These are phyloP conservation scores for Boletus coccyginus DNA, from an alignment of 768 basidiomycete genomes.

Conservation along the genomic window DNA sequence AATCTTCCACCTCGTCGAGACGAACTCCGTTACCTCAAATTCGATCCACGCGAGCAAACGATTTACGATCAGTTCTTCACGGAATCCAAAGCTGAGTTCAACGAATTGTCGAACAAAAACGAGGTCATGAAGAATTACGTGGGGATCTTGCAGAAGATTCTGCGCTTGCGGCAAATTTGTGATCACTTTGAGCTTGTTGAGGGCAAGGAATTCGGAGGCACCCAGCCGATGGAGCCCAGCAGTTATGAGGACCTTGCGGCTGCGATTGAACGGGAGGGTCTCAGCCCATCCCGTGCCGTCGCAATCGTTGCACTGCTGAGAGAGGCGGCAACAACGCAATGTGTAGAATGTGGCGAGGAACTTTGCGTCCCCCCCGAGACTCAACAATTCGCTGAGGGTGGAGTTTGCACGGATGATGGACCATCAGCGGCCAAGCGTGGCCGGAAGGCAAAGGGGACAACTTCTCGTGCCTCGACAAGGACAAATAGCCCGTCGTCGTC, in stretches of 20 bases:
- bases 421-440: conserved; percentile 49
- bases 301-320: conserved; percentile 84
- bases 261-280: conserved; percentile 74
- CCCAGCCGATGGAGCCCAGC: conserved; percentile 45
- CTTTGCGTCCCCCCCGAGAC: conserved; percentile 53
- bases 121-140: conserved; percentile 99
- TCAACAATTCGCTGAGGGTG: conserved; percentile 39
- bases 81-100: conserved; percentile 91
- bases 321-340: conserved; percentile 86
- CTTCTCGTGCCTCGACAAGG: conserved; percentile 70
- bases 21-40: conserved; percentile 80
- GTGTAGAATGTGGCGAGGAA: conserved; percentile 83
- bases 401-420: conserved; percentile 48
- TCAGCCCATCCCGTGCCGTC: conserved; percentile 69
- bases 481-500: conserved; percentile 66
- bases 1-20: conserved; percentile 89
- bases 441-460: conserved; percentile 50
- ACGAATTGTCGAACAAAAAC: conserved; percentile 80
- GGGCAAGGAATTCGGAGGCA: conserved; percentile 54
- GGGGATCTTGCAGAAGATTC: conserved; percentile 93
- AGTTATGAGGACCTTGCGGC: conserved; percentile 77
- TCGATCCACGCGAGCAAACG: conserved; percentile 75
- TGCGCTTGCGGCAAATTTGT: conserved; percentile 96
- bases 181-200: conserved; percentile 91
- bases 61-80: conserved; percentile 89